Conservation (phyloP, 345 rosid species). For the Eucalyptus curtisii region DNA sequence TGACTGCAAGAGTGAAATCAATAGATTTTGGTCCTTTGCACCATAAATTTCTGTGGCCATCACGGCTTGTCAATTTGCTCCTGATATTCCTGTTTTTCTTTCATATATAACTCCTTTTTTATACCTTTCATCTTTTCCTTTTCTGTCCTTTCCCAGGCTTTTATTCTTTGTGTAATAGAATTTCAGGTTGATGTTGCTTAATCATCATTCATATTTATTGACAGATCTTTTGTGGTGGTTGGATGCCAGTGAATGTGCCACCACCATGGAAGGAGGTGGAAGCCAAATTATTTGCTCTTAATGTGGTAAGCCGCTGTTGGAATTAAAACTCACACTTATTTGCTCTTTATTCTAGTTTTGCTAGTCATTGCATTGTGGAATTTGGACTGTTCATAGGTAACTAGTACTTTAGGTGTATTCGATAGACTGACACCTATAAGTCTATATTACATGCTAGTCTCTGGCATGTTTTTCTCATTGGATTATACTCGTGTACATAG, state of each 20-base stretch:
- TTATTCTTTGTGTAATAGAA: not conserved
- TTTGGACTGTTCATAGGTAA: not conserved
- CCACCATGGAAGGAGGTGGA: slow-evolving; percentile 84
- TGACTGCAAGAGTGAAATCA: not conserved
- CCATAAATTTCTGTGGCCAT: not conserved
- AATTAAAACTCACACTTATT: not conserved
- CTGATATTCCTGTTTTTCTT: not conserved
- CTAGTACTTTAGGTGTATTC: not conserved
- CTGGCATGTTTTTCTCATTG: not conserved
- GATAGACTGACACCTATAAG: not conserved
- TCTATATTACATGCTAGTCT: not conserved
- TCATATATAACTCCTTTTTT: not conserved
- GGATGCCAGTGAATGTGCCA: slow-evolving; percentile 40
- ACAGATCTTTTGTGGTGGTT: slow-evolving; percentile 61
- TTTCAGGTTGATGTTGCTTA: not conserved
- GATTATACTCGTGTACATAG: not conserved
- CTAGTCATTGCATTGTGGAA: not conserved
- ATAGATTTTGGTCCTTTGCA: not conserved
- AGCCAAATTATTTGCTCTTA: slow-evolving; percentile 65
- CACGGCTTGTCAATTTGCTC: not conserved
- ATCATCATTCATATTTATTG: not conserved
- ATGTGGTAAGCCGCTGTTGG: slow-evolving; percentile 42
- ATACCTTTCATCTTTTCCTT: not conserved
- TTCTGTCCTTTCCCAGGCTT: not conserved
- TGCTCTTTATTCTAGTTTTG: not conserved